Base-by-base conservation (phyloP, 2,329 filamentous ascomycete species). In the Xylaria sp. region DNA sequence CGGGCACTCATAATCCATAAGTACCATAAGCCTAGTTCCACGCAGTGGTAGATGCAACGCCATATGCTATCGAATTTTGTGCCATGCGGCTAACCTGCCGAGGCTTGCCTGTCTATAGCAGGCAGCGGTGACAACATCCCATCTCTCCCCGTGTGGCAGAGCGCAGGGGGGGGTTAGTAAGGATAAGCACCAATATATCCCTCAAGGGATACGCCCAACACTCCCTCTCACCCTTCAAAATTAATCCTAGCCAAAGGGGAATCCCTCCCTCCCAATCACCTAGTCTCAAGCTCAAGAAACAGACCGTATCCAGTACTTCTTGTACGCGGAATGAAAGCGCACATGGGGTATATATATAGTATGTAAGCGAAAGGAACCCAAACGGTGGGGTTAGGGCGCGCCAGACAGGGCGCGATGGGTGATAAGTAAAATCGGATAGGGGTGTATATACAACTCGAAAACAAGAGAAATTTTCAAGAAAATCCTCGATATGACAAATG, bases 1-100 rank as follows among this genome's bases (percentile, higher is more conserved):
- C 56, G 59, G 25, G 43, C 38, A 54, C 59, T 59, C 59, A 45
- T 62, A 38, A 62, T 56, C 58, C 58, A 38, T 59, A 23, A n/a
- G n/a, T n/a, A n/a, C n/a, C n/a, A n/a, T n/a, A 62, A 43, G 23
- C 51, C 46, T 38, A 21, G 40, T 51, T 61, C 23, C 49, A 38
- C 54, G 49, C 46, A 23, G 33, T 61, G 50, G 23, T 58, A 46
- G 46, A 56, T 59, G 62, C 58, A 58, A 61, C 40, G 54, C 35
- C 31, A n/a, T 46, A 21, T 40, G 51, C 33, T 51, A 19, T 49
- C 54, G 21, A 51, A 38, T 47, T 19, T 38, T 53, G 37, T 37
- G 31, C n/a, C 43, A 33, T 50, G 12, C 47, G 37, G 40, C 38
- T 40, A 23, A n/a, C 35, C 25, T 19, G 5, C 17, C 40, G 58